These are phyloP conservation scores for Jacaranda copaia DNA, from an alignment of 257 asterid species.

Conservation along the genomic window DNA sequence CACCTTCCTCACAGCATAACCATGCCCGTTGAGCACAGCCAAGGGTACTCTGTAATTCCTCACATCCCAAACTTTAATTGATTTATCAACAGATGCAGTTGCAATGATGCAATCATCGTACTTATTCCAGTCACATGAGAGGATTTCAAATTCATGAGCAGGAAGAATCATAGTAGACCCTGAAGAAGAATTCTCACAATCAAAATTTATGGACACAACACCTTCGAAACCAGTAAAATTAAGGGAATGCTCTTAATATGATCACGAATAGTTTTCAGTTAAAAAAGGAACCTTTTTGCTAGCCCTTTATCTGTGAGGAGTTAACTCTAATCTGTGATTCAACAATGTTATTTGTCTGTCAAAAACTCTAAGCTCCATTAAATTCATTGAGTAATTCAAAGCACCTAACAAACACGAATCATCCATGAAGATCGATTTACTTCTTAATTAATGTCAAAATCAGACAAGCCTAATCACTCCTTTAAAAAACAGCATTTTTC, in stretches of 20 bases:
- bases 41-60: conserved; percentile 85
- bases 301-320: not conserved
- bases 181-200: conserved; percentile 36
- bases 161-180: conserved; percentile 98
- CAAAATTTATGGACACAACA: conserved; percentile 3
- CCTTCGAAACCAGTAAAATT: not conserved
- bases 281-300: not conserved
- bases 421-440: not conserved
- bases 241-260: conserved; percentile 11
- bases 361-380: not conserved
- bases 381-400: not conserved
- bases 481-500: no score
- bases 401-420: not conserved
- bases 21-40: conserved; percentile 91
- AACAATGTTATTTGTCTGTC: conserved; percentile 8
- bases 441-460: not conserved
- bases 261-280: not conserved
- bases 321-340: conserved; percentile 8
- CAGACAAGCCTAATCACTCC: no score
- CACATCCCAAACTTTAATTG: conserved; percentile 95
- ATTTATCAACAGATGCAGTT: conserved; percentile 90
- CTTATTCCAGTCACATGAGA: conserved; percentile 96
- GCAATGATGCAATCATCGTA: conserved; percentile 93
- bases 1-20: conserved; percentile 94
- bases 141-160: conserved; percentile 91